Conservation (phyloP, 805 yeast species). For the Starmerella etchellsii region DNA sequence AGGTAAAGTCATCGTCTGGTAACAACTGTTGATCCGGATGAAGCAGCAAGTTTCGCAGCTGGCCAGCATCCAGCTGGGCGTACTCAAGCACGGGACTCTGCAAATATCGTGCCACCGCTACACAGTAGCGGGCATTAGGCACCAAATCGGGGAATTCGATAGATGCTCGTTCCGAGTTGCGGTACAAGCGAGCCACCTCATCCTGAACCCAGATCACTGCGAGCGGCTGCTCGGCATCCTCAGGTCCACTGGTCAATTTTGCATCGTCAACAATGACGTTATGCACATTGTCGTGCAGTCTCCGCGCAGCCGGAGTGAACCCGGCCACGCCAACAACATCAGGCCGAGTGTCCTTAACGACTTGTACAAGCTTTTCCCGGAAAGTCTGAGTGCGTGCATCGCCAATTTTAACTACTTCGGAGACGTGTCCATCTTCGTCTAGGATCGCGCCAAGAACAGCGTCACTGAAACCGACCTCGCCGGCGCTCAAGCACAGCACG, state of each 20-base stretch:
- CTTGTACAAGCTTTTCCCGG: conserved; percentile 45
- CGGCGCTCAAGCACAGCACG: conserved; percentile 69
- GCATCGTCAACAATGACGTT: conserved; percentile 43
- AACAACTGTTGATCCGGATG: conserved; percentile 63
- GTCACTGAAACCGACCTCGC: conserved; percentile 72
- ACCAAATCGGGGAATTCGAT: conserved; percentile 78
- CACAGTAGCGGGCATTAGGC: conserved; percentile 65
- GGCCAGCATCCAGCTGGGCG: conserved; percentile 63
- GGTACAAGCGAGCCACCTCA: conserved; percentile 83
- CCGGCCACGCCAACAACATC: conserved; percentile 91
- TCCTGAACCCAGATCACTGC: conserved; percentile 77
- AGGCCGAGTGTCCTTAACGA: conserved; percentile 56
- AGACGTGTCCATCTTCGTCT: conserved; percentile 67
- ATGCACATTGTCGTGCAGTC: conserved; percentile 41
- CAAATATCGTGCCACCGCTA: conserved; percentile 79
- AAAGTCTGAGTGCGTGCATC: conserved; percentile 56
- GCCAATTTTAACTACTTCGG: conserved; percentile 65
- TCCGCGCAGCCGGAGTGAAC: conserved; percentile 58
- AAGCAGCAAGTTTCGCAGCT: conserved; percentile 41
- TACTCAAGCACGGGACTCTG: conserved; percentile 92
- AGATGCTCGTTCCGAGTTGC: conserved; percentile 60
- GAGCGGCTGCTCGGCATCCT: conserved; percentile 31
- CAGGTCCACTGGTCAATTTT: conserved; percentile 29
- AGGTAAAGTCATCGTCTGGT: conserved; percentile 46
- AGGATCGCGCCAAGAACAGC: conserved; percentile 74